phyloP scores from a whole-genome alignment of 441 rosid genomes.

The Macaranga tanarius region DNA sequence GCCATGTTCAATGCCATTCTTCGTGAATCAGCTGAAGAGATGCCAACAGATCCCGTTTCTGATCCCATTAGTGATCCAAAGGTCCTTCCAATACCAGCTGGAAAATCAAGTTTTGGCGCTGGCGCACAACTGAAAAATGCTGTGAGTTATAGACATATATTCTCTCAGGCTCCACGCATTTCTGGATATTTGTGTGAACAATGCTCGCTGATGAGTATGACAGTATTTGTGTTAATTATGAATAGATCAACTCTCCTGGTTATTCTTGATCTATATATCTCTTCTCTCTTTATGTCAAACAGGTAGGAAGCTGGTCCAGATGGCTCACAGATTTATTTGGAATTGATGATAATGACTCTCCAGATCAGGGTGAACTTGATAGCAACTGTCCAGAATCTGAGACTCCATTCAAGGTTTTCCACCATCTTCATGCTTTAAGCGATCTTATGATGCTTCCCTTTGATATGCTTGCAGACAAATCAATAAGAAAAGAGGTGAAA shows the following conservation, averaged over 20 bases:
- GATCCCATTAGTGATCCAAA: slow-evolving; percentile 86
- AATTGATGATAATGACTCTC: slow-evolving; percentile 49
- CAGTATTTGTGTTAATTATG: background rate
- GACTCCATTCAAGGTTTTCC: slow-evolving; percentile 63
- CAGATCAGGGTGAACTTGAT: slow-evolving; percentile 26
- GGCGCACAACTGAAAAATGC: slow-evolving; percentile 85
- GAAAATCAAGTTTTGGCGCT: slow-evolving; percentile 86
- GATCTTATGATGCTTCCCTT: slow-evolving; percentile 98
- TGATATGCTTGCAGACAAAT: slow-evolving; percentile 74
- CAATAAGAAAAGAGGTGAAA: slow-evolving; percentile 75
- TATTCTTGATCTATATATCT: slow-evolving; percentile 17
- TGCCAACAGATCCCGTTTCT: slow-evolving; percentile 94
- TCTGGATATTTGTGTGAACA: slow-evolving; percentile 6
- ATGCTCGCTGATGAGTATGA: background rate
- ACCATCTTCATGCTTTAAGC: slow-evolving; percentile 74
- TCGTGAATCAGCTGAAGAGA: slow-evolving; percentile 84
- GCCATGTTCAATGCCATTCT: slow-evolving; percentile 98
- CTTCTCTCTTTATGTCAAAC: slow-evolving; percentile 21
- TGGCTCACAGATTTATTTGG: slow-evolving; percentile 92
- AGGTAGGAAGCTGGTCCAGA: slow-evolving; percentile 94
- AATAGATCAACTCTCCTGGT: background rate
- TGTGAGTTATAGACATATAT: slow-evolving; percentile 40
- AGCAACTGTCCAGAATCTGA: slow-evolving; percentile 35
- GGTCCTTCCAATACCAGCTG: slow-evolving; percentile 91
- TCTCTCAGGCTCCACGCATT: background rate